Percentiles rank a stretch among this genome's conserved stretches.
These are phyloP conservation scores for Arthrobotrys iridis DNA, from an alignment of 2,329 filamentous ascomycete genomes.

Conservation along the genomic window DNA sequence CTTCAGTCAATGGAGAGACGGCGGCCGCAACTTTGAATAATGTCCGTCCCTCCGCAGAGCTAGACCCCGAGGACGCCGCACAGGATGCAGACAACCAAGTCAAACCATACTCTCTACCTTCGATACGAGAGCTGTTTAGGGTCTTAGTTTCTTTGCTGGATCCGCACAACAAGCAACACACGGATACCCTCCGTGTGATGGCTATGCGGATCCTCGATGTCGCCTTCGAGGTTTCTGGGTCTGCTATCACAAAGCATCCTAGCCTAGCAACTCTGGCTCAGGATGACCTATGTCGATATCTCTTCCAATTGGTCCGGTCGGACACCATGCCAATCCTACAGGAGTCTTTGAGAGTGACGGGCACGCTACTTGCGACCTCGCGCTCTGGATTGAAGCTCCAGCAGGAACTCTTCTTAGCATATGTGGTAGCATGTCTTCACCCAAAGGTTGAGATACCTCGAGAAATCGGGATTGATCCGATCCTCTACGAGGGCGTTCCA, in stretches of 20 bases:
- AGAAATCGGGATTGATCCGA: constrained; percentile 88
- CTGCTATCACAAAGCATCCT: constrained; percentile 91
- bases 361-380: constrained; percentile 89
- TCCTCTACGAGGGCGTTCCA: constrained; percentile 90
- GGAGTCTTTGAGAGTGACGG: constrained; percentile 89
- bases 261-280: constrained; percentile 87
- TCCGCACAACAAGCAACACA: constrained; percentile 90
- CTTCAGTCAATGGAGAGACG: constrained; percentile 73
- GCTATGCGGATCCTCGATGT: constrained; percentile 96
- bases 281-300: constrained; percentile 88
- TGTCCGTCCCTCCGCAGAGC: constrained; percentile 55
- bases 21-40: constrained; percentile 55
- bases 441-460: constrained; percentile 92
- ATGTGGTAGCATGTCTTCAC: constrained; percentile 91
- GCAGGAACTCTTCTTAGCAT: constrained; percentile 94
- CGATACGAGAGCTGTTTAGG: constrained; percentile 91
- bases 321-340: constrained; percentile 96
- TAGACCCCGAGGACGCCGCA: constrained; percentile 64
- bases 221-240: constrained; percentile 92
- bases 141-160: constrained; percentile 93
- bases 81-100: constrained; percentile 64
- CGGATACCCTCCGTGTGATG: constrained; percentile 96
- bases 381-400: constrained; percentile 90
- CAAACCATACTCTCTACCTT: constrained; percentile 90
- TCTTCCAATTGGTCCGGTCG: constrained; percentile 95